Percentiles rank a stretch among this genome's conserved stretches.
Conservation (phyloP, 768 basidiomycete genomes). For the Rhodosporidiobolus odoratus region DNA sequence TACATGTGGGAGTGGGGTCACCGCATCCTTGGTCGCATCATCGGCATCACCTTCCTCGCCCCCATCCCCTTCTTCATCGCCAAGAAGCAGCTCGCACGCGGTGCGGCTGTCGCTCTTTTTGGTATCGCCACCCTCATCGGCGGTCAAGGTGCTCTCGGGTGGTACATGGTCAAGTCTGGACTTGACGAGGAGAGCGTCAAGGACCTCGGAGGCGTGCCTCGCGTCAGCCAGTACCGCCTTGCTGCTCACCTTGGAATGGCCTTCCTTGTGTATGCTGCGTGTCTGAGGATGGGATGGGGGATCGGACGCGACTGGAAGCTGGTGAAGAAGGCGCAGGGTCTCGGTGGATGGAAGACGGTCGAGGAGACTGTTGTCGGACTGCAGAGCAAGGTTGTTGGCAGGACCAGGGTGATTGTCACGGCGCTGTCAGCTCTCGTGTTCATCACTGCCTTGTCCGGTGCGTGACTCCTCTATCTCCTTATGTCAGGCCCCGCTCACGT, state of each 20-base stretch:
- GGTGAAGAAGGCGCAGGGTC: constrained; percentile 46
- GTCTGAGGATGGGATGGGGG: constrained; percentile 72
- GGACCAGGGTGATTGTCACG: constrained; percentile 60
- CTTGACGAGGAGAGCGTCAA: constrained; percentile 75
- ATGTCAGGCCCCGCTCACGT: background rate
- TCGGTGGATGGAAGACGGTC: constrained; percentile 23
- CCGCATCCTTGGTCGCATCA: constrained; percentile 81
- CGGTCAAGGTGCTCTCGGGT: constrained; percentile 83
- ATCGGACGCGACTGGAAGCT: constrained; percentile 73
- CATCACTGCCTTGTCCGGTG: constrained; percentile 86
- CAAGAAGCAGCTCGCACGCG: constrained; percentile 59
- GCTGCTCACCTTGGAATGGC: constrained; percentile 92
- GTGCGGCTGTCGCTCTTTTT: constrained; percentile 61
- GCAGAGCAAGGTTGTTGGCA: constrained; percentile 56
- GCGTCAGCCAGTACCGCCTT: constrained; percentile 93
- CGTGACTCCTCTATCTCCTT: constrained; percentile 35
- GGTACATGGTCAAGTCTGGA: constrained; percentile 99
- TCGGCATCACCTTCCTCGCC: constrained; percentile 70
- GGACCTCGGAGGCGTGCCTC: constrained; percentile 76
- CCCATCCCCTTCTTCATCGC: constrained; percentile 42
- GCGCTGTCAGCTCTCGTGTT: constrained; percentile 72
- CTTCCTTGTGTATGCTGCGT: constrained; percentile 84
- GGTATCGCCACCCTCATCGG: constrained; percentile 77
- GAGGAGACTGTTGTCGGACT: constrained; percentile 53
- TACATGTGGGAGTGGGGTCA: constrained; percentile 99